Conservation (phyloP, 176 grass and related monocot species). For the Juncus inflexus region DNA sequence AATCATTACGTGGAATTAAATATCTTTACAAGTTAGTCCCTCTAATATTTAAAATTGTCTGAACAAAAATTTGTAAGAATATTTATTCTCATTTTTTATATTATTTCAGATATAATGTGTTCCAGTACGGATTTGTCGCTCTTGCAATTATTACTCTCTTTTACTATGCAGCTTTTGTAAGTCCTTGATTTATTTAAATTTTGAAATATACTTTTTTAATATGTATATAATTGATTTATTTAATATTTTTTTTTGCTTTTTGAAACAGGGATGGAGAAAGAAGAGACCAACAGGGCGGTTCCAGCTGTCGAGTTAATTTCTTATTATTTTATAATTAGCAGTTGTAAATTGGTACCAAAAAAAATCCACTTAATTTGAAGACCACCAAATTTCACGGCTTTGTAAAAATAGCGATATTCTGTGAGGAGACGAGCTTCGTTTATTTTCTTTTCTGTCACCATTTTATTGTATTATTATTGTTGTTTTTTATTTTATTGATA, state of each 20-base stretch:
- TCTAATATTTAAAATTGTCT: background rate
- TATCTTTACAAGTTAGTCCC: conserved; percentile 93
- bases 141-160: conserved; percentile 89
- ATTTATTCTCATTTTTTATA: too few relatives aligned
- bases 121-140: conserved; percentile 93
- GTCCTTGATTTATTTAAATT: conserved; percentile 10
- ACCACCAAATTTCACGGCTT: too few relatives aligned
- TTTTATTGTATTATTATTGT: too few relatives aligned
- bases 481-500: too few relatives aligned
- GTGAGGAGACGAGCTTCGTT: too few relatives aligned
- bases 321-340: too few relatives aligned
- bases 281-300: conserved; percentile 74
- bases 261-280: conserved; percentile 78
- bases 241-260: background rate
- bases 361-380: too few relatives aligned
- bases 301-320: conserved; percentile 63
- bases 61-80: too few relatives aligned
- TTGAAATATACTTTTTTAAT: background rate
- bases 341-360: too few relatives aligned
- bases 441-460: background rate
- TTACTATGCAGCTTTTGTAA: conserved; percentile 84
- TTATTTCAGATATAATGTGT: conserved; percentile 82
- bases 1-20: conserved; percentile 94
- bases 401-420: too few relatives aligned
- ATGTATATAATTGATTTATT: conserved; percentile 10